Conservation (phyloP, 148 eudicot species). For the Tetragonia tetragonoides region DNA sequence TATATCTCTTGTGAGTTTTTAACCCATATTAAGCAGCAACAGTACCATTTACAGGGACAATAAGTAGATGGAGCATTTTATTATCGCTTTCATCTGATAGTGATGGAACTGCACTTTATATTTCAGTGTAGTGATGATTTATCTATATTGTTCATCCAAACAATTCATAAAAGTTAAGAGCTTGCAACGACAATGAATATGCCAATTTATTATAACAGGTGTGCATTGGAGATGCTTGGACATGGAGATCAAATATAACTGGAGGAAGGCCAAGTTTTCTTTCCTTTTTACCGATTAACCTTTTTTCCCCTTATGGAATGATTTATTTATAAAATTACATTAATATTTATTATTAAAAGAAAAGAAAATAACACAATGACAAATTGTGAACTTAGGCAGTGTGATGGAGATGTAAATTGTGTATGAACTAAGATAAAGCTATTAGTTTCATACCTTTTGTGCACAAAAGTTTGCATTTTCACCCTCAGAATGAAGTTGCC, state of each 20-base stretch:
- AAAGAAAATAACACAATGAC: too few relatives aligned
- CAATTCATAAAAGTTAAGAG: not conserved
- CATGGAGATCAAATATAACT: not conserved
- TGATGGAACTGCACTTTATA: not conserved
- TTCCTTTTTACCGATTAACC: too few relatives aligned
- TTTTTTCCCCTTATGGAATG: too few relatives aligned
- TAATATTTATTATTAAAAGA: too few relatives aligned
- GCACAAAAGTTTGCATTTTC: constrained; percentile 29
- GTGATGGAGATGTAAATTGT: too few relatives aligned
- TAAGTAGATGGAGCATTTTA: not conserved
- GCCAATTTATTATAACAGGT: not conserved
- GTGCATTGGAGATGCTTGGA: not conserved
- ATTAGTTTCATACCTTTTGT: constrained; percentile 29
- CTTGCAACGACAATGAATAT: not conserved
- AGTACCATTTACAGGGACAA: not conserved
- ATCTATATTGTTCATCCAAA: not conserved
- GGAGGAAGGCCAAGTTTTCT: not conserved
- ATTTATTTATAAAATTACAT: too few relatives aligned
- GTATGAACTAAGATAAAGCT: too few relatives aligned
- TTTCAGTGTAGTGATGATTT: not conserved
- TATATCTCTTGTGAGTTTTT: not conserved
- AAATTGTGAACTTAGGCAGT: too few relatives aligned
- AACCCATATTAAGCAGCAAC: not conserved
- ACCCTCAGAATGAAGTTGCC: constrained; percentile 53
- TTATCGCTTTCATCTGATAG: not conserved